These are phyloP conservation scores for Canavalia gladiata DNA, from an alignment of 306 rosid genomes.

Conservation along the genomic window DNA sequence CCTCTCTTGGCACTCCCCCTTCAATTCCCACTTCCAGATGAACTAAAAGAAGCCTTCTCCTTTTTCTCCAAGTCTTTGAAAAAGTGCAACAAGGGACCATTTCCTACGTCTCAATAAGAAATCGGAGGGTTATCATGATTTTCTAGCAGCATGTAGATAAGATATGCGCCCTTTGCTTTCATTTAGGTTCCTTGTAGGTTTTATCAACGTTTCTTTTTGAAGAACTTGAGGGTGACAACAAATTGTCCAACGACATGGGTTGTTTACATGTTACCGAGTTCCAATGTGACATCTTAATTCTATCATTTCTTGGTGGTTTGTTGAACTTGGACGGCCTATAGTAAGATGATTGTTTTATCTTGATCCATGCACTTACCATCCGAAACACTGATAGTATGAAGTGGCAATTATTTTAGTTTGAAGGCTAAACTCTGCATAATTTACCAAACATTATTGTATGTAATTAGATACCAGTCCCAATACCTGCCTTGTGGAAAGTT, in stretches of 20 bases:
- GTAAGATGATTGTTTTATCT: constrained; percentile 34
- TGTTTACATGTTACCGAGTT: constrained; percentile 44
- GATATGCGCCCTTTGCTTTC: constrained; percentile 22
- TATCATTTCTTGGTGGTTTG: constrained; percentile 36
- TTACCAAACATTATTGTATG: not conserved
- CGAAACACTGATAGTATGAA: not conserved
- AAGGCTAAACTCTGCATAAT: constrained; percentile 1
- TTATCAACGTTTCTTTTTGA: constrained; percentile 35
- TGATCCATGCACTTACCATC: not conserved
- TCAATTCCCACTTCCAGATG: constrained; percentile 81
- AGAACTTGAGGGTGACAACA: constrained; percentile 33
- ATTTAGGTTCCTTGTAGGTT: constrained; percentile 36
- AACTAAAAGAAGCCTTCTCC: constrained; percentile 80
- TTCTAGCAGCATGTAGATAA: constrained; percentile 51
- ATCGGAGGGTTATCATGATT: constrained; percentile 25
- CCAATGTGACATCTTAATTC: constrained; percentile 20
- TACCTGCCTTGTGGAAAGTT: not conserved
- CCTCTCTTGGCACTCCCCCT: constrained; percentile 70
- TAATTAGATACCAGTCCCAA: not conserved
- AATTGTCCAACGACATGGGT: constrained; percentile 38
- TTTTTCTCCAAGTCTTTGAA: constrained; percentile 72
- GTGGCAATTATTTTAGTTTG: constrained; percentile 28
- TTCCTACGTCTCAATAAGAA: constrained; percentile 55
- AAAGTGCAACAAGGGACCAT: constrained; percentile 59
- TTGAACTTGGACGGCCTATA: constrained; percentile 9